Evolutionary conservation across 164 flowering plant genomes (phyloP), one percentile per base, ranked within the genome.

Genomic region (Cinnamomum micranthum): DNA sequence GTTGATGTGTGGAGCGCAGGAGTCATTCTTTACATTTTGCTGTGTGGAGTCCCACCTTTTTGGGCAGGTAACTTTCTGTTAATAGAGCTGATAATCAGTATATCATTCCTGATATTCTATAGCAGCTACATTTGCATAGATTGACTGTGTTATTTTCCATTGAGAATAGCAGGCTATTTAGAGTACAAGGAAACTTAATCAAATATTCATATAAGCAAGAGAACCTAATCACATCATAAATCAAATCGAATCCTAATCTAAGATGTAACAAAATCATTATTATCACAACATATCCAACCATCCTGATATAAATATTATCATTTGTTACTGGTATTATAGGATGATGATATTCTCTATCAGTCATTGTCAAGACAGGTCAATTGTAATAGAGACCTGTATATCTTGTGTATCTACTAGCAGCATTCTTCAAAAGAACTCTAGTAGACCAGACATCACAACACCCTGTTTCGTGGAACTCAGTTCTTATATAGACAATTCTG

Each of bases 11-110:
- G 98, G 96, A 93, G 94, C 75, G 88, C 92, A 2, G 96, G 94
- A 22, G 88, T 91, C 73, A 93, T 93, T 69, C 91, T 93, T 14
- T 91, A 93, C 67, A 91, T 93, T 59, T 80, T 93, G 74, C 85
- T 93, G 14, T 93, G 94, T 73, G 94, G 98, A 47, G 93, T 93
- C 73, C 96, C 96, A 67, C 98, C 98, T 28, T 91, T 93, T 78
- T 93, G 98, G 98, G 98, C 94, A 70, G 97, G 97, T 87, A 75
- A 81, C 11, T 31, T 24, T 3, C 10, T 28, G 55, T 17, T 68
- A 23, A 22, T 51, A 3, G 55, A 4, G 15, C 22, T 65, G 23
- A 10, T 1, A 5, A 27, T 4, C 27, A 12, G 9, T 27, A 3
- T 4, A 15, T 3, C 50, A 10, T 28, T 67, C 35, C 35, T 31